phyloP scores from a whole-genome alignment of 768 basidiomycete genomes.

The Tylopilus sp. region DNA sequence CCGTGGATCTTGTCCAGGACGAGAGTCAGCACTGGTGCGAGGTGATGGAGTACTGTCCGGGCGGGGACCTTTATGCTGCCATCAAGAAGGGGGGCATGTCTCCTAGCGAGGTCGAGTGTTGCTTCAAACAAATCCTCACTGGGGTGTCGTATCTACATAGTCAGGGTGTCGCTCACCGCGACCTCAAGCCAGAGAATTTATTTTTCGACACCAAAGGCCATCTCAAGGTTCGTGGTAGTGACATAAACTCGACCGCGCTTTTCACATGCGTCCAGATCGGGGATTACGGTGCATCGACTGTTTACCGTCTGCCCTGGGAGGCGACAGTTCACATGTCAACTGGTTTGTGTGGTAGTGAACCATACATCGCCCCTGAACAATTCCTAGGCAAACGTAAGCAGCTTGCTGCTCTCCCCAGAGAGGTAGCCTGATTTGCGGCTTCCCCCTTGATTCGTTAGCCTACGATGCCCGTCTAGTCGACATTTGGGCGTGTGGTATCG shows the following conservation, averaged over 20 bases:
- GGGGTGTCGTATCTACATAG: conserved; percentile 91
- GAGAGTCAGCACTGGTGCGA: conserved; percentile 97
- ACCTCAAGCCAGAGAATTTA: conserved; percentile 97
- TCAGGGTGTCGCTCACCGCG: conserved; percentile 96
- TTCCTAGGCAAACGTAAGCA: conserved; percentile 94
- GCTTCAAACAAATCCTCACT: conserved; percentile 92
- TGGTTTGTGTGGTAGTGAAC: conserved; percentile 95
- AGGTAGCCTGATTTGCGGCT: conserved; percentile 37
- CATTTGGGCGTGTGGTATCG: conserved; percentile 95
- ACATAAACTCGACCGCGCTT: neutral
- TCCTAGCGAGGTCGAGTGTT: conserved; percentile 91
- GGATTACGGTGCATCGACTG: conserved; percentile 98
- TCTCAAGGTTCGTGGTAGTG: conserved; percentile 68
- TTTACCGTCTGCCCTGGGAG: conserved; percentile 98
- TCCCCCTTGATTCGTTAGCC: conserved; percentile 45
- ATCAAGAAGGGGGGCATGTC: conserved; percentile 97
- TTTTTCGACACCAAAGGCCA: conserved; percentile 92
- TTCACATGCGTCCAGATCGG: conserved; percentile 64
- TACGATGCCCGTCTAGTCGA: conserved; percentile 97
- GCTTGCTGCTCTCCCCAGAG: conserved; percentile 28
- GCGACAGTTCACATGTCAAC: conserved; percentile 95
- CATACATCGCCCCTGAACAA: conserved; percentile 98
- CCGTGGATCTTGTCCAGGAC: conserved; percentile 98
- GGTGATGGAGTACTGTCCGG: conserved; percentile 99
- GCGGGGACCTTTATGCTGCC: conserved; percentile 96